Evolutionary conservation across 148 eudicot species (phyloP).

Genomic region (Chenopodium suecicum): DNA sequence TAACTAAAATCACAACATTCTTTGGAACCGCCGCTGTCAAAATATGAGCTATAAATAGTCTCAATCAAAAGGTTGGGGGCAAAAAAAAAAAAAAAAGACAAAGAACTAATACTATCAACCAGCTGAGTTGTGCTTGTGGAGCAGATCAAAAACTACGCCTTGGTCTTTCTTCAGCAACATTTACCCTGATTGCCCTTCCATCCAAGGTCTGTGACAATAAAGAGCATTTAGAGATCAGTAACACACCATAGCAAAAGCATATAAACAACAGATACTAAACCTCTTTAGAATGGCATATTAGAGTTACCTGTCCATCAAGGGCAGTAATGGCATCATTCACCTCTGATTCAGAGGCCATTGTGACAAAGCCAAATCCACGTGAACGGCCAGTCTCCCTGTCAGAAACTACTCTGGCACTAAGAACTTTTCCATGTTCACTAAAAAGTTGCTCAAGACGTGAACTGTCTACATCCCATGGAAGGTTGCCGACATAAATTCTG

Average conservation of each 20-base stretch:
- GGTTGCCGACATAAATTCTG: conserved; percentile 82
- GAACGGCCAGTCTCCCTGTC: conserved; percentile 85
- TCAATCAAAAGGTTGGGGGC: conserved; percentile 11
- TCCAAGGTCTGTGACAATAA: conserved; percentile 52
- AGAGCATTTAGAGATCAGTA: conserved; percentile 1
- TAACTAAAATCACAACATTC: conserved; percentile 28
- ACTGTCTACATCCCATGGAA: conserved; percentile 84
- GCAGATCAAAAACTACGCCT: conserved; percentile 45
- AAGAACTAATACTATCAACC: conserved; percentile 21
- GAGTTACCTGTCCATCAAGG: conserved; percentile 75
- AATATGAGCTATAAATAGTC: conserved; percentile 31
- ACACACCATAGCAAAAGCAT: neutral
- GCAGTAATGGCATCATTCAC: conserved; percentile 71
- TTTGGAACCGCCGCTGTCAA: conserved; percentile 14
- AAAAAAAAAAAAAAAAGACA: neutral
- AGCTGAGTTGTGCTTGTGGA: conserved; percentile 14
- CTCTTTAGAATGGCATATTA: neutral
- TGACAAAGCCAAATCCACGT: conserved; percentile 87
- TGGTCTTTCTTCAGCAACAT: conserved; percentile 63
- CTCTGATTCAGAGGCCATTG: conserved; percentile 71
- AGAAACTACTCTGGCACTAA: conserved; percentile 60
- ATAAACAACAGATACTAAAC: neutral
- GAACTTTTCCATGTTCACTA: conserved; percentile 69
- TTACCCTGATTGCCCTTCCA: conserved; percentile 71
- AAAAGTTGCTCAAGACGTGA: conserved; percentile 65